A percentile compares a stretch with the other conserved stretches of the same genome.
Evolutionary conservation across 805 yeast species (phyloP).

Genomic region (Candida nonsorbophila): DNA sequence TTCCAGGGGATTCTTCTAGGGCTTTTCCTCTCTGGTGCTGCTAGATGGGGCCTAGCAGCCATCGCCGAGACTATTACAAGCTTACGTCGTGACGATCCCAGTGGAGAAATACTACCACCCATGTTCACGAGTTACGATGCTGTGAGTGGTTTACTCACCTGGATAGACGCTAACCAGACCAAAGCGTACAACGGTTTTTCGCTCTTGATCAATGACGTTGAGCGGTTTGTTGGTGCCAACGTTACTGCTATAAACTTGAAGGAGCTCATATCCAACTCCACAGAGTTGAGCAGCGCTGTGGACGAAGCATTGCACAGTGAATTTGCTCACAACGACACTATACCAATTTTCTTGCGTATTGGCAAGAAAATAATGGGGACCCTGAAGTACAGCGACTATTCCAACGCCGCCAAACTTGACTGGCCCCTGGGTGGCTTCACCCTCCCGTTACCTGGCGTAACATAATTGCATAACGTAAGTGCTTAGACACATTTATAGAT

Average conservation of each 20-base stretch:
- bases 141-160: constrained; percentile 26
- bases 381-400: constrained; percentile 51
- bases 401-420: constrained; percentile 53
- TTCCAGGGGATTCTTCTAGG: constrained; percentile 87
- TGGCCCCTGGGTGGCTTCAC: constrained; percentile 59
- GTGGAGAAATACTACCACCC: constrained; percentile 51
- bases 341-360: constrained; percentile 49
- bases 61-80: constrained; percentile 72
- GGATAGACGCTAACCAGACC: constrained; percentile 19
- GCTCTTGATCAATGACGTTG: constrained; percentile 72
- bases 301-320: constrained; percentile 21
- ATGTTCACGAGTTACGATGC: constrained; percentile 26
- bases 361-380: constrained; percentile 43
- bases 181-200: constrained; percentile 33
- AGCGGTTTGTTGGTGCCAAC: constrained; percentile 57
- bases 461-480: too few relatives aligned
- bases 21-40: constrained; percentile 73
- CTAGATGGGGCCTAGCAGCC: constrained; percentile 92
- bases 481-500: too few relatives aligned
- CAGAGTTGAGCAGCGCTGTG: constrained; percentile 14
- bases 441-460: constrained; percentile 49
- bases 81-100: constrained; percentile 70
- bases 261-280: constrained; percentile 15
- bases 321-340: constrained; percentile 19
- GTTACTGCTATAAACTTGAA: constrained; percentile 16